phyloP scores from a whole-genome alignment of 2,329 filamentous ascomycete genomes.

The Monosporascus sp. region DNA sequence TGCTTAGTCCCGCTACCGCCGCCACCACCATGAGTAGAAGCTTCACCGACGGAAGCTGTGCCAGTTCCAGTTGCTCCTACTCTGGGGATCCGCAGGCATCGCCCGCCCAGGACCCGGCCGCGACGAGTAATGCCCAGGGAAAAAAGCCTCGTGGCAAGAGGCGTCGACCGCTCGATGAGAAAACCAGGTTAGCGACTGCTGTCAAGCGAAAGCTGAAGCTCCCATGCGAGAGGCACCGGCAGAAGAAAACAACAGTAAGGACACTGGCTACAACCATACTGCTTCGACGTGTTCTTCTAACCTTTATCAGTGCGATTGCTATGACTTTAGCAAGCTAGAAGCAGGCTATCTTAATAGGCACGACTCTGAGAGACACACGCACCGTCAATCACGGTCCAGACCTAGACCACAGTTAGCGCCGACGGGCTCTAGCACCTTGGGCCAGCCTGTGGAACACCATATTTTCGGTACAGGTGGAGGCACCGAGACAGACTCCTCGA shows the following conservation, averaged over 20 bases:
- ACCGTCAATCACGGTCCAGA: background rate
- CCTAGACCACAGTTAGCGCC: background rate
- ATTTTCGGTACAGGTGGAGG: no score
- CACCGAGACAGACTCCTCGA: background rate
- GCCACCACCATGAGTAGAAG: slow-evolving; percentile 15
- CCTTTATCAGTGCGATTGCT: slow-evolving; percentile 23
- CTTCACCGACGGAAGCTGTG: slow-evolving; percentile 13
- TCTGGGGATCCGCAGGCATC: slow-evolving; percentile 9
- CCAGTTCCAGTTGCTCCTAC: slow-evolving; percentile 17
- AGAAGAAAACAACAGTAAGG: slow-evolving; percentile 22
- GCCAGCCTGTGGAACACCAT: no score
- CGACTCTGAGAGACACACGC: background rate
- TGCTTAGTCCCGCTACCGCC: slow-evolving; percentile 11
- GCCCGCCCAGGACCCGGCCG: slow-evolving; percentile 7
- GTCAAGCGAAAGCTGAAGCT: slow-evolving; percentile 25
- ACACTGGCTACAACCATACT: background rate
- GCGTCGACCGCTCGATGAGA: slow-evolving; percentile 17
- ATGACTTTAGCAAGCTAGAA: slow-evolving; percentile 24
- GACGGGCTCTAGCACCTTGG: background rate
- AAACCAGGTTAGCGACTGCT: slow-evolving; percentile 21
- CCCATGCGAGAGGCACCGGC: slow-evolving; percentile 19
- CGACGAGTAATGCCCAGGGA: slow-evolving; percentile 5
- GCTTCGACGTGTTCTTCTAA: slow-evolving; percentile 6
- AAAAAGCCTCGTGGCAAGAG: slow-evolving; percentile 22
- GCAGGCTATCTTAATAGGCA: slow-evolving; percentile 12